phyloP scores from a whole-genome alignment of 1,284 basidiomycete species.

The Cryptococcus hybrid region DNA sequence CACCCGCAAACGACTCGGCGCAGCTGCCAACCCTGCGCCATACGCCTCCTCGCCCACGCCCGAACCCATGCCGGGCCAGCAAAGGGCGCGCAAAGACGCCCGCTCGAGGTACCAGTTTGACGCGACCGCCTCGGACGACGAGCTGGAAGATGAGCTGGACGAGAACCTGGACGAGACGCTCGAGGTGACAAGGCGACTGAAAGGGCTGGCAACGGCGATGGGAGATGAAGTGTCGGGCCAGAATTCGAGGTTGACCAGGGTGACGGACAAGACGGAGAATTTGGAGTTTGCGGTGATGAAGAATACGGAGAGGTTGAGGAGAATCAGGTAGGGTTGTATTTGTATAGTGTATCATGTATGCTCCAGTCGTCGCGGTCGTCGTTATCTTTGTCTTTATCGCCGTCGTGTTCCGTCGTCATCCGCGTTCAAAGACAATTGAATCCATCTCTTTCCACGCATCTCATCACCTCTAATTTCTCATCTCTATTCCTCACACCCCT shows the following conservation, averaged over 20 bases:
- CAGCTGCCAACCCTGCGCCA: conserved; percentile 58
- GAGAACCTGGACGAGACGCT: conserved; percentile 88
- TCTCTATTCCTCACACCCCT: too few species aligned
- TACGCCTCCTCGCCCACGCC: conserved; percentile 9
- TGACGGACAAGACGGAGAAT: conserved; percentile 52
- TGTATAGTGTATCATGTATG: neutral
- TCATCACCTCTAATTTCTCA: too few species aligned
- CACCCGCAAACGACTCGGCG: conserved; percentile 80
- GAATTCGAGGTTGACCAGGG: conserved; percentile 45
- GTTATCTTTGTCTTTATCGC: too few species aligned
- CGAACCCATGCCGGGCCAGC: conserved; percentile 32
- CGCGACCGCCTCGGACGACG: conserved; percentile 91
- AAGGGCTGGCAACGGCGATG: conserved; percentile 71
- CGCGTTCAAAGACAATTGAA: too few species aligned
- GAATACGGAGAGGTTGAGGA: conserved; percentile 48
- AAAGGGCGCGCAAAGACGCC: conserved; percentile 60
- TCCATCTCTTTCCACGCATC: too few species aligned
- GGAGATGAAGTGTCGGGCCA: conserved; percentile 50
- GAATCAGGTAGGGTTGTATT: conserved; percentile 34
- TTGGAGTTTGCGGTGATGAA: conserved; percentile 48
- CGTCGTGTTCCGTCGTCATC: too few species aligned
- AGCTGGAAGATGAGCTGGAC: conserved; percentile 75
- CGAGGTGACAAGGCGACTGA: conserved; percentile 76
- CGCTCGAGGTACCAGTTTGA: conserved; percentile 91
- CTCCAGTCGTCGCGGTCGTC: too few species aligned